Evolutionary conservation across 1,139 yeast genomes (phyloP).

Genomic region (Yamadazyma songkhlaensis): DNA sequence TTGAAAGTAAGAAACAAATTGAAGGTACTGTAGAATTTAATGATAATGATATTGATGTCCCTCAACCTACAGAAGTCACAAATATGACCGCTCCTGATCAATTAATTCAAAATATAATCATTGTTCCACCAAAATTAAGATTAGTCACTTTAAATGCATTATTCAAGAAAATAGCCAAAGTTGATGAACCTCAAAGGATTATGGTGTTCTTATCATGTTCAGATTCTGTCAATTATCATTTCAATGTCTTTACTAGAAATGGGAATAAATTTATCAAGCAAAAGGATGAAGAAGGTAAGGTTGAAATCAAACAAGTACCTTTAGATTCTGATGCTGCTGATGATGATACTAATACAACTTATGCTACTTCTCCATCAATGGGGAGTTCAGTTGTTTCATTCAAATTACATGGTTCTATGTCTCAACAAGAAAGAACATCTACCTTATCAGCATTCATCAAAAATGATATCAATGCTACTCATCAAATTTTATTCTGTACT

Average conservation of each 20-base stretch:
- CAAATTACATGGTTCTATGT: conserved; percentile 86
- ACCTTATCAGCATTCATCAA: conserved; percentile 68
- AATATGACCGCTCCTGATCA: conserved; percentile 78
- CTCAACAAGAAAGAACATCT: conserved; percentile 77
- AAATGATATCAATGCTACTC: conserved; percentile 27
- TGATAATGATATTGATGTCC: conserved; percentile 25
- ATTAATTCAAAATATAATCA: conserved; percentile 68
- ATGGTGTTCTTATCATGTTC: conserved; percentile 92
- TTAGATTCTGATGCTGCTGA: conserved; percentile 11
- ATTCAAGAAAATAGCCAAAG: conserved; percentile 47
- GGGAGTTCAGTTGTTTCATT: conserved; percentile 52
- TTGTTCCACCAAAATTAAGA: conserved; percentile 89
- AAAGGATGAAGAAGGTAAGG: conserved; percentile 24
- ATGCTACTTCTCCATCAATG: conserved; percentile 54
- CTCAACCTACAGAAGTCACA: conserved; percentile 21
- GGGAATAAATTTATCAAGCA: conserved; percentile 42
- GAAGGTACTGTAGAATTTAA: conserved; percentile 41
- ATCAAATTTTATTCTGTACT: conserved; percentile 74
- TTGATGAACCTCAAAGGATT: conserved; percentile 44
- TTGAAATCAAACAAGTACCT: conserved; percentile 18
- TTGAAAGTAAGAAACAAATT: conserved; percentile 19
- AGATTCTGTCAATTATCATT: conserved; percentile 92
- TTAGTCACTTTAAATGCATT: conserved; percentile 74
- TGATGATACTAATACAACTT: conserved; percentile 35
- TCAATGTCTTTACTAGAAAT: conserved; percentile 61